Percentiles rank a stretch among this genome's conserved stretches.
These are phyloP conservation scores for Emergomyces orientalis DNA, from an alignment of 2,329 filamentous ascomycete genomes.

Conservation along the genomic window DNA sequence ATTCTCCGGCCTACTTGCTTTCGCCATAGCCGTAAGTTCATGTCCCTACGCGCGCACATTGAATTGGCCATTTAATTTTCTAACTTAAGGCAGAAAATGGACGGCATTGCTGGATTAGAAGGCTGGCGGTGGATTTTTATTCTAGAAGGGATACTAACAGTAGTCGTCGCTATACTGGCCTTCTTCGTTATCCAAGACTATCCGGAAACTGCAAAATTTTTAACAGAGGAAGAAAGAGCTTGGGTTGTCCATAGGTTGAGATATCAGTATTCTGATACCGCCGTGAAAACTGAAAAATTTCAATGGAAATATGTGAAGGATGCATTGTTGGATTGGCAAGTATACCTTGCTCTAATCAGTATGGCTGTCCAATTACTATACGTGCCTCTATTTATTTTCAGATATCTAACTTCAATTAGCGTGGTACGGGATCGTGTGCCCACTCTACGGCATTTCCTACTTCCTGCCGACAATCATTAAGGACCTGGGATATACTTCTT, in stretches of 20 bases:
- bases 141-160: constrained; percentile 40
- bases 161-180: constrained; percentile 34
- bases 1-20: constrained; percentile 45
- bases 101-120: constrained; percentile 38
- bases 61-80: neutral
- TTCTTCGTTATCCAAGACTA: constrained; percentile 41
- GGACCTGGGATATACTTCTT: constrained; percentile 32
- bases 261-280: constrained; percentile 25
- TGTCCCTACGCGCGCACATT: neutral
- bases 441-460: constrained; percentile 35
- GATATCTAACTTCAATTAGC: constrained; percentile 19
- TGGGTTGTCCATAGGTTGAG: constrained; percentile 33
- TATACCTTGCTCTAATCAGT: constrained; percentile 33
- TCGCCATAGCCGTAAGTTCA: constrained; percentile 36
- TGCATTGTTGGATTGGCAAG: constrained; percentile 36
- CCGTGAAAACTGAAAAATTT: constrained; percentile 26
- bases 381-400: too few species aligned
- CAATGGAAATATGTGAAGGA: constrained; percentile 32
- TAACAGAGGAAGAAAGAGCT: constrained; percentile 32
- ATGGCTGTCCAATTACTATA: constrained; percentile 14
- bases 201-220: constrained; percentile 37
- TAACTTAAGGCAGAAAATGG: constrained; percentile 34
- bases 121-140: constrained; percentile 47
- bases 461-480: constrained; percentile 36
- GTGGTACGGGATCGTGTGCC: constrained; percentile 36